A percentile compares a stretch with the other conserved stretches of the same genome.
These are phyloP conservation scores for Achaetomium macrosporum DNA, from an alignment of 2,329 filamentous ascomycete species.

Conservation along the genomic window DNA sequence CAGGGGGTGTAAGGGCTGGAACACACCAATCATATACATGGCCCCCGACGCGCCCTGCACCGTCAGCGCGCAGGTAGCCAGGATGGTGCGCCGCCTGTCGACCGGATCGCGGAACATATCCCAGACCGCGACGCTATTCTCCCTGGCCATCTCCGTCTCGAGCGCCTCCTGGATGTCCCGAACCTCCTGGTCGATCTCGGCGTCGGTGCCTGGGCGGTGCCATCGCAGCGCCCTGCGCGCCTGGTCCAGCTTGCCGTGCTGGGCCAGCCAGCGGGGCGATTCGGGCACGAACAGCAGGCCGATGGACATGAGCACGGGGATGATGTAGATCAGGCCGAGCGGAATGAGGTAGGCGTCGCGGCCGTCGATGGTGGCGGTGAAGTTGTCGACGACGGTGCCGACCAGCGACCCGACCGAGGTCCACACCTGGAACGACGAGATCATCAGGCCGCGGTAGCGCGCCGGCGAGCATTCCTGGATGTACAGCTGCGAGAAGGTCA, in stretches of 20 bases:
- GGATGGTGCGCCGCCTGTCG: conserved; percentile 43
- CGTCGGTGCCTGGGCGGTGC: conserved; percentile 30
- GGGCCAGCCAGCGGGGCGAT: conserved; percentile 36
- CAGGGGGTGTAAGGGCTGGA: no score
- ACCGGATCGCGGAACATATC: conserved; percentile 47
- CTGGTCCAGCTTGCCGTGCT: conserved; percentile 30
- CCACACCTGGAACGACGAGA: conserved; percentile 30
- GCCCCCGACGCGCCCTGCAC: conserved; percentile 48
- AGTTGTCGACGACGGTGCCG: conserved; percentile 46
- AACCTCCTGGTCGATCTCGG: conserved; percentile 29
- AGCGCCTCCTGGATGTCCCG: conserved; percentile 33
- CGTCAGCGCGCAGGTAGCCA: conserved; percentile 42
- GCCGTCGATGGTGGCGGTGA: conserved; percentile 31
- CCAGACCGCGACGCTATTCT: conserved; percentile 32
- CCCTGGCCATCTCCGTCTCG: conserved; percentile 27
- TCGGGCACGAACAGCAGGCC: conserved; percentile 36
- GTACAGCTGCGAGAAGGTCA: conserved; percentile 41
- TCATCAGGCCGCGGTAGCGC: conserved; percentile 30
- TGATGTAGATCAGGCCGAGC: conserved; percentile 34
- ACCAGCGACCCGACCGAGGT: conserved; percentile 33
- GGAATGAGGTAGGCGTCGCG: conserved; percentile 35
- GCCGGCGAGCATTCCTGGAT: conserved; percentile 30
- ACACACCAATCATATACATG: conserved; percentile 49
- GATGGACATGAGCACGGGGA: conserved; percentile 32
- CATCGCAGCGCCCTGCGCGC: conserved; percentile 31